phyloP scores from a whole-genome alignment of 768 basidiomycete species.

The Russula olivacea region DNA sequence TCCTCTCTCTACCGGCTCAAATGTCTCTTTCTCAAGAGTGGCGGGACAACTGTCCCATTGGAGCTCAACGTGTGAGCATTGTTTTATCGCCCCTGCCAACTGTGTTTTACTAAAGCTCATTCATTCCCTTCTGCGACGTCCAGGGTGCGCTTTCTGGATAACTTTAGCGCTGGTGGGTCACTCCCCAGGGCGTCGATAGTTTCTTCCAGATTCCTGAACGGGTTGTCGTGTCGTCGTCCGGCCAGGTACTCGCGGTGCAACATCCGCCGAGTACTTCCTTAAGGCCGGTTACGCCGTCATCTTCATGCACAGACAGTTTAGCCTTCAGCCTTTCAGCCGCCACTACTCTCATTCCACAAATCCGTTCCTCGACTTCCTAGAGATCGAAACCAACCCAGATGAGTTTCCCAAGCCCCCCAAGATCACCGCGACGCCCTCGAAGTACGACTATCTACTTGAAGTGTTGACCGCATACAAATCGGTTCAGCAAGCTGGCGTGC shows the following conservation, averaged over 20 bases:
- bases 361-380: slow-evolving; percentile 93
- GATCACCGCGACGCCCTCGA: slow-evolving; percentile 62
- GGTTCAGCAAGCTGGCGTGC: slow-evolving; percentile 64
- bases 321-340: slow-evolving; percentile 92
- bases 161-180: slow-evolving; percentile 88
- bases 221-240: slow-evolving; percentile 2
- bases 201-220: slow-evolving; percentile 15
- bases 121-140: slow-evolving; percentile 24
- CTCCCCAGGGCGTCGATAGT: background rate
- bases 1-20: background rate
- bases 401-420: slow-evolving; percentile 31
- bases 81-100: slow-evolving; percentile 3
- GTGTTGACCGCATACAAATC: slow-evolving; percentile 76
- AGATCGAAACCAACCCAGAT: slow-evolving; percentile 42
- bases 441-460: slow-evolving; percentile 59
- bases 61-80: slow-evolving; percentile 95
- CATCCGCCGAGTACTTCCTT: slow-evolving; percentile 97
- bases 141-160: slow-evolving; percentile 96
- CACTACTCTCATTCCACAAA: slow-evolving; percentile 99
- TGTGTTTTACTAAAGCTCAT: slow-evolving; percentile 15
- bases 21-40: slow-evolving; percentile 55
- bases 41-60: slow-evolving; percentile 94
- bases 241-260: slow-evolving; percentile 89
- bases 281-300: slow-evolving; percentile 94
- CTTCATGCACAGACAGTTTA: slow-evolving; percentile 98